Evolutionary conservation across 352 stramenopile genomes (phyloP).

Genomic region (Globisporangium cylindrosporum): DNA sequence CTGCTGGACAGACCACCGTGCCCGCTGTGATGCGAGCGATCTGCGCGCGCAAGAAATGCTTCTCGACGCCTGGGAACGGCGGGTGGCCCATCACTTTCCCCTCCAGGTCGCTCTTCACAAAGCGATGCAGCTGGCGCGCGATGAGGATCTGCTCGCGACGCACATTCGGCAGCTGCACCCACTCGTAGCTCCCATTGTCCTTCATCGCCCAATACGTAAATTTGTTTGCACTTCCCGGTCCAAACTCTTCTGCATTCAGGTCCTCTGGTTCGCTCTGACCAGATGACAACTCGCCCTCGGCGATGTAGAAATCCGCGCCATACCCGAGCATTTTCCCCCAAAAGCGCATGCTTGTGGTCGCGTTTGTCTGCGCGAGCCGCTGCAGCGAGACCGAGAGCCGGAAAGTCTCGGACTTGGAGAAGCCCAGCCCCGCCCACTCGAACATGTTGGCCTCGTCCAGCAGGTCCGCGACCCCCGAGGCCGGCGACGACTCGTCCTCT

Average conservation of each 20-base stretch:
- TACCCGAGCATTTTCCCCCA: constrained; percentile 86
- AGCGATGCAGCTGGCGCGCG: constrained; percentile 74
- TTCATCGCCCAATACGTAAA: constrained; percentile 90
- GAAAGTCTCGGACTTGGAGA: constrained; percentile 74
- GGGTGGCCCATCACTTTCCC: constrained; percentile 75
- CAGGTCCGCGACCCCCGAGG: constrained; percentile 52
- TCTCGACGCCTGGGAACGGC: constrained; percentile 85
- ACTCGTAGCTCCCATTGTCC: constrained; percentile 75
- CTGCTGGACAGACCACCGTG: constrained; percentile 78
- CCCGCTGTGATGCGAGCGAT: constrained; percentile 87
- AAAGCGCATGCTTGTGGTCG: constrained; percentile 75
- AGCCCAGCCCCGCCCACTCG: constrained; percentile 73
- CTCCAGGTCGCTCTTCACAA: constrained; percentile 81
- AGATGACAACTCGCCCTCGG: constrained; percentile 58
- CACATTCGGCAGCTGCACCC: constrained; percentile 80
- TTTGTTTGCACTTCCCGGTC: constrained; percentile 73
- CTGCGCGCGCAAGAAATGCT: constrained; percentile 85
- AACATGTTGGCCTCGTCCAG: constrained; percentile 84
- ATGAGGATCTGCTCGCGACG: constrained; percentile 73
- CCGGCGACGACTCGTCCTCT: constrained; percentile 43
- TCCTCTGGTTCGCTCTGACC: constrained; percentile 59
- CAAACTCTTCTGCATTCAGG: constrained; percentile 55
- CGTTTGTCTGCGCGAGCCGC: constrained; percentile 48
- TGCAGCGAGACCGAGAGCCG: constrained; percentile 64
- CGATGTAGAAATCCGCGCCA: constrained; percentile 78